phyloP scores from a whole-genome alignment of 495 filamentous ascomycete species.

The Coniosporium apollinis region DNA sequence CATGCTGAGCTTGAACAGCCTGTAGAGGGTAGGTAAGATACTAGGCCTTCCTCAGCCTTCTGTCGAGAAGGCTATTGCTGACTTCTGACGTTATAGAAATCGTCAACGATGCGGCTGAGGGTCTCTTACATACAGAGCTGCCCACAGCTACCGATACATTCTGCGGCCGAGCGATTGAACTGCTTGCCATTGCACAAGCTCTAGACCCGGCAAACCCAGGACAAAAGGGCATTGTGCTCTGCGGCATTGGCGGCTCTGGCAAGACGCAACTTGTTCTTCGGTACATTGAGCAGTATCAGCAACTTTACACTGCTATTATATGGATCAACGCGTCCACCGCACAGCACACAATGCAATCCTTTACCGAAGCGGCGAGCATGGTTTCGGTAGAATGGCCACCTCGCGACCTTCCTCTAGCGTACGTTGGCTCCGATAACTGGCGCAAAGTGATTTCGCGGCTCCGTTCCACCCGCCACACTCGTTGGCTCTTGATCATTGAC shows the following conservation, averaged over 20 bases:
- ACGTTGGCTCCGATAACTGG: background rate
- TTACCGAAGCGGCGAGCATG: background rate
- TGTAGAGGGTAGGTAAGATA: too few species aligned
- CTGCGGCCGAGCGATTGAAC: background rate
- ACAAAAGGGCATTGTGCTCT: background rate
- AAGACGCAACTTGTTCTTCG: constrained; percentile 1
- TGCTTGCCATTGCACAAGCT: background rate
- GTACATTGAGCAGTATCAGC: background rate
- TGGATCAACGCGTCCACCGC: background rate
- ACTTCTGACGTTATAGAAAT: too few species aligned
- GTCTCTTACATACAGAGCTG: background rate
- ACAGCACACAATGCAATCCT: background rate
- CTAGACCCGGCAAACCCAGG: background rate
- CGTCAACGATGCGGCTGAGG: too few species aligned
- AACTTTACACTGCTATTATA: background rate
- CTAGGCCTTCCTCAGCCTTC: too few species aligned
- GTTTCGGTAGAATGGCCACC: background rate
- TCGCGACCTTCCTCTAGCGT: background rate
- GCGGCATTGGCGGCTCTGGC: background rate
- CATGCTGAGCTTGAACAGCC: too few species aligned
- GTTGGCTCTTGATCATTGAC: constrained; percentile 1
- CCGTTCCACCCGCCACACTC: background rate
- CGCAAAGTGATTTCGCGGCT: background rate
- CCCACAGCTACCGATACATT: background rate
- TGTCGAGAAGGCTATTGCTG: too few species aligned